phyloP scores from a whole-genome alignment of 257 asterid species.

The Craterostigma plantagineum region DNA sequence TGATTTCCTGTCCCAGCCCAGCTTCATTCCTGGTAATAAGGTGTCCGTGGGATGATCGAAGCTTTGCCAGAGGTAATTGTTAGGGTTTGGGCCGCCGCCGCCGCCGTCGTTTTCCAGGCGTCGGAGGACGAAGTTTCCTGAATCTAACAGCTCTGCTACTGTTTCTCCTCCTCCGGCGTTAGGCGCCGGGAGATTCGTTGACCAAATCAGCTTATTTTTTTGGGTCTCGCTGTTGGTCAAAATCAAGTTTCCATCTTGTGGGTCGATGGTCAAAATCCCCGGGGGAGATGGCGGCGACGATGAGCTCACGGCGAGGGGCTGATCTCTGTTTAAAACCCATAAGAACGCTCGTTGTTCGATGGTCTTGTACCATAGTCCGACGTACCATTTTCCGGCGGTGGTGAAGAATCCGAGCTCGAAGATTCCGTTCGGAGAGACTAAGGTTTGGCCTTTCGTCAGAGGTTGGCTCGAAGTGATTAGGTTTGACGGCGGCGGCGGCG shows the following conservation, averaged over 20 bases:
- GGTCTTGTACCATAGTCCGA: constrained; percentile 61
- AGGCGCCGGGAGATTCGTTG: constrained; percentile 16
- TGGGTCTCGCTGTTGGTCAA: constrained; percentile 30
- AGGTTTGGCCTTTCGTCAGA: constrained; percentile 18
- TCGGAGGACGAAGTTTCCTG: constrained; percentile 47
- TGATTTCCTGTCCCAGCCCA: constrained; percentile 74
- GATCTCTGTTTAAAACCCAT: constrained; percentile 80
- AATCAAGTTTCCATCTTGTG: constrained; percentile 24
- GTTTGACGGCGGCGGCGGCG: constrained; percentile 21
- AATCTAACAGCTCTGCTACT: constrained; percentile 38
- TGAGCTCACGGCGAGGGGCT: constrained; percentile 21
- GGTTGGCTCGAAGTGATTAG: constrained; percentile 20
- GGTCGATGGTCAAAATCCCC: constrained; percentile 19
- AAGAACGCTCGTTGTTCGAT: constrained; percentile 22
- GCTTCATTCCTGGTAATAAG: constrained; percentile 70
- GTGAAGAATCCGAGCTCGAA: constrained; percentile 78
- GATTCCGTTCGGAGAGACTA: constrained; percentile 23
- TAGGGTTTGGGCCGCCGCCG: too few relatives aligned
- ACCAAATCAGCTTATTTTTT: constrained; percentile 32
- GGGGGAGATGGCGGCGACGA: constrained; percentile 31
- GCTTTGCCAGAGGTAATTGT: constrained; percentile 60
- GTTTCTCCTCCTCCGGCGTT: constrained; percentile 4
- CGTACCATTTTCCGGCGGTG: constrained; percentile 27
- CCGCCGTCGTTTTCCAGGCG: constrained; percentile 11
- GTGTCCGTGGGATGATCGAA: constrained; percentile 73